phyloP scores from a whole-genome alignment of 2,329 filamentous ascomycete genomes.

The Sclerotinia minor region DNA sequence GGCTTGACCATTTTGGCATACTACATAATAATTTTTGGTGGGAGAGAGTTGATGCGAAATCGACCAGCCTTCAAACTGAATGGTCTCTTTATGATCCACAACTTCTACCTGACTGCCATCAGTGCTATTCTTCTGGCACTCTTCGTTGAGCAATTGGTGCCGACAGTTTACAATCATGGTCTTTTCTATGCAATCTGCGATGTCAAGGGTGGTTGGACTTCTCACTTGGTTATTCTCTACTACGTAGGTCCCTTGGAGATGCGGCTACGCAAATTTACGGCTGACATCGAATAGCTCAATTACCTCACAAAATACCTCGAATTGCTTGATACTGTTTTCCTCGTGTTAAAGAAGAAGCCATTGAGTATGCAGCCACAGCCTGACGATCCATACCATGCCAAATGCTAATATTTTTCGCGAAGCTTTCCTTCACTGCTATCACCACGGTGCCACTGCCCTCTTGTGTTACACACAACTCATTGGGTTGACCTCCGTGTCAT shows the following conservation, averaged over 20 bases:
- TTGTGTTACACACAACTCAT: constrained; percentile 98
- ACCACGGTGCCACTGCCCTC: constrained; percentile 94
- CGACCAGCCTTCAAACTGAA: constrained; percentile 84
- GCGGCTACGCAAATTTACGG: constrained; percentile 22
- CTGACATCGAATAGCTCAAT: constrained; percentile 70
- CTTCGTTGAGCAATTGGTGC: constrained; percentile 87
- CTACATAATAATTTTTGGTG: constrained; percentile 92
- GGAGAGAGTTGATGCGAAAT: constrained; percentile 87
- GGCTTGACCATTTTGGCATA: constrained; percentile 80
- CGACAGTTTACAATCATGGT: constrained; percentile 76
- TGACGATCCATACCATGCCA: neutral
- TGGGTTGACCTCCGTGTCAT: constrained; percentile 88
- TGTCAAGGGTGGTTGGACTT: constrained; percentile 83
- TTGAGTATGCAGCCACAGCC: constrained; percentile 59
- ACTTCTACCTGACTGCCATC: constrained; percentile 87
- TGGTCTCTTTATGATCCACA: constrained; percentile 90
- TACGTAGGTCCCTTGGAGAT: constrained; percentile 68
- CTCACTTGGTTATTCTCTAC: constrained; percentile 90
- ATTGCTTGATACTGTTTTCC: constrained; percentile 90
- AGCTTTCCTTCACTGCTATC: constrained; percentile 98
- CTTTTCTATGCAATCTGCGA: constrained; percentile 89
- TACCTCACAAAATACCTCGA: constrained; percentile 98
- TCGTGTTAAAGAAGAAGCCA: constrained; percentile 99
- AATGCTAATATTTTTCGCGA: constrained; percentile 41
- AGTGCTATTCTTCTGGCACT: constrained; percentile 77